Evolutionary conservation across 2,329 filamentous ascomycete species (phyloP).

Genomic region (Ascocoryne sarcoides): DNA sequence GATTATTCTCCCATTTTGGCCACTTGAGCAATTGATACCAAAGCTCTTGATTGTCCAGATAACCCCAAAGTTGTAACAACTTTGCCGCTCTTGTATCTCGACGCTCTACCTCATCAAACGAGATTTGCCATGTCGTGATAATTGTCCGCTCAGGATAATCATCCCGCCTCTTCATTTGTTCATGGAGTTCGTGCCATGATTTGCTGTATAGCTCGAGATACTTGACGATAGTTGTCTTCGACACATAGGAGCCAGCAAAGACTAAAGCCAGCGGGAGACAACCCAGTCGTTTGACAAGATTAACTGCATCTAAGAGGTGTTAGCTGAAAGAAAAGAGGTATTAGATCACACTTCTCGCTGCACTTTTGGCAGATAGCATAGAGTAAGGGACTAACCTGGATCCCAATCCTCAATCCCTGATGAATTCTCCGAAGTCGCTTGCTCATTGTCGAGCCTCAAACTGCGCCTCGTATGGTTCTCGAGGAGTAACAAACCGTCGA

Average conservation of each 20-base stretch:
- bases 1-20: conserved; percentile 2
- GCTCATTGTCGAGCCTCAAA: conserved; percentile 1
- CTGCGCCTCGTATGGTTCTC: conserved; percentile 6
- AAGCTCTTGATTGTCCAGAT: conserved; percentile 36
- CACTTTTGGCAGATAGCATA: conserved; percentile 3
- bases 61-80: conserved; percentile 34
- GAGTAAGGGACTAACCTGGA: conserved; percentile 6
- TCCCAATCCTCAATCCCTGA: conserved; percentile 8
- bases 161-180: conserved; percentile 27
- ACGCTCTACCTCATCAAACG: conserved; percentile 30
- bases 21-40: conserved; percentile 34
- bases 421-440: background rate
- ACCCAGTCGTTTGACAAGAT: conserved; percentile 27
- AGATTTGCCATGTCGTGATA: conserved; percentile 33
- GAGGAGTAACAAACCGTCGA: conserved; percentile 7
- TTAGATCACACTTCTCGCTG: conserved; percentile 1
- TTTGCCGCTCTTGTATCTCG: conserved; percentile 20
- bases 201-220: conserved; percentile 35
- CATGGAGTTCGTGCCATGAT: conserved; percentile 31
- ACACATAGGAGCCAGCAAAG: conserved; percentile 38
- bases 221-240: conserved; percentile 30
- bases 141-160: conserved; percentile 28
- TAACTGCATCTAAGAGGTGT: conserved; percentile 10
- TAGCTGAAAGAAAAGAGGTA: conserved; percentile 3
- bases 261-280: conserved; percentile 39